These are phyloP conservation scores for Cardamine resedifolia DNA, from an alignment of 345 rosid species.

Conservation along the genomic window DNA sequence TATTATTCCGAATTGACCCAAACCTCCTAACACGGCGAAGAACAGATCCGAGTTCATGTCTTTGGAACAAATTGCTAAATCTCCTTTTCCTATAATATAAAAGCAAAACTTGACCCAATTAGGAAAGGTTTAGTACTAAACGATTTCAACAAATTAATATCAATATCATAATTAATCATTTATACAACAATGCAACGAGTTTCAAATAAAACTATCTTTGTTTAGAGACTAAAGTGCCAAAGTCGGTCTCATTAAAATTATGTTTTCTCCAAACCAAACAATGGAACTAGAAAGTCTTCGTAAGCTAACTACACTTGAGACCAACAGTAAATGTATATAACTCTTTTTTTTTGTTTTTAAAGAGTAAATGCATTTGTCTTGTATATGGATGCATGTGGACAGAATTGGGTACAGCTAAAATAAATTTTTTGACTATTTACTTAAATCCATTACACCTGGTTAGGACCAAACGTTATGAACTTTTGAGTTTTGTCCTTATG, in stretches of 20 bases:
- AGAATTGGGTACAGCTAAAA: constrained; percentile 23
- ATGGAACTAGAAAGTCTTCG: constrained; percentile 26
- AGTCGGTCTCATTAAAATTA: constrained; percentile 23
- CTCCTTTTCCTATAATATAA: constrained; percentile 57
- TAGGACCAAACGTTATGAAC: constrained; percentile 26
- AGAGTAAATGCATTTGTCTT: too few species aligned
- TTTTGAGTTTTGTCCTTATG: constrained; percentile 27
- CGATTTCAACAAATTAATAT: neutral
- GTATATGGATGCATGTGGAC: constrained; percentile 13
- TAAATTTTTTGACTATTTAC: constrained; percentile 15
- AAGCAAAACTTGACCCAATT: neutral
- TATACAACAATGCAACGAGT: neutral
- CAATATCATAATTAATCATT: neutral
- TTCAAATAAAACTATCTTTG: neutral
- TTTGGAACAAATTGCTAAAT: constrained; percentile 58
- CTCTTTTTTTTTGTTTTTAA: too few species aligned
- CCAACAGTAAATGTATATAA: neutral
- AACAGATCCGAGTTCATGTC: constrained; percentile 59
- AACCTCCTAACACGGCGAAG: constrained; percentile 68
- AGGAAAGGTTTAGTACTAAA: constrained; percentile 8
- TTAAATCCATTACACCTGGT: constrained; percentile 23
- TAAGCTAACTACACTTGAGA: constrained; percentile 19
- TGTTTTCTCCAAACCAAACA: constrained; percentile 27
- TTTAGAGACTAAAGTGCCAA: constrained; percentile 12
- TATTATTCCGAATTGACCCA: constrained; percentile 83